Evolutionary conservation across 148 eudicot genomes (phyloP).

Genomic region (Amaranthus hypochondriacus): DNA sequence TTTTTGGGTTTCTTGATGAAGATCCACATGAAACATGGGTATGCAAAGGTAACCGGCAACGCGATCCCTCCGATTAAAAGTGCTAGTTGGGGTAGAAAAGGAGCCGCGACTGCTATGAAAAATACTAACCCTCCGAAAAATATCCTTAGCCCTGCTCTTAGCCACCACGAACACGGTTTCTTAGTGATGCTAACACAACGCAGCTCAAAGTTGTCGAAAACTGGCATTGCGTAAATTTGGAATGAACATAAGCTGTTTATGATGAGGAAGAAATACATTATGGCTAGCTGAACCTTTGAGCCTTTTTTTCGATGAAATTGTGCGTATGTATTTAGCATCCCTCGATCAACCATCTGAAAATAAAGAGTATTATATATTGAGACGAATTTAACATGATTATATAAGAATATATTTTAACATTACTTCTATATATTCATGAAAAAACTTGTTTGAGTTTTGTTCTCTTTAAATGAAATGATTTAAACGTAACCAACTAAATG

Average conservation of each 20-base stretch:
- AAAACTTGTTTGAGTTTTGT: too few species aligned
- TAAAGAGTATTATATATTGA: background rate
- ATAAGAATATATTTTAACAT: too few species aligned
- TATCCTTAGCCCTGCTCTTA: conserved; percentile 33
- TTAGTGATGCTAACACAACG: conserved; percentile 23
- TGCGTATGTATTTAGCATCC: conserved; percentile 8
- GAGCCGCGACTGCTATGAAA: conserved; percentile 48
- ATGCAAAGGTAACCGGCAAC: conserved; percentile 44
- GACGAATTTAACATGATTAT: background rate
- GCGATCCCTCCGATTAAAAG: conserved; percentile 43
- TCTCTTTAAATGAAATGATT: too few species aligned
- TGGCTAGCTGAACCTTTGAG: conserved; percentile 28
- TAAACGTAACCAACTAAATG: too few species aligned
- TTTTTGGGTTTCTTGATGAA: conserved; percentile 39
- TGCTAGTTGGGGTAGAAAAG: conserved; percentile 45
- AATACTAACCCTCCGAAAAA: conserved; percentile 52
- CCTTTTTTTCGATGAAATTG: conserved; percentile 19
- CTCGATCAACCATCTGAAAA: conserved; percentile 18
- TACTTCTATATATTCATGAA: too few species aligned
- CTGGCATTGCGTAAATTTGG: conserved; percentile 55
- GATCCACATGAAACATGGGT: conserved; percentile 76
- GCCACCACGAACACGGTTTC: conserved; percentile 39
- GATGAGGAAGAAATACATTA: conserved; percentile 34
- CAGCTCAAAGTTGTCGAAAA: conserved; percentile 59
- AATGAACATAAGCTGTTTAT: conserved; percentile 42